Percentiles rank a stretch among this genome's conserved stretches.
phyloP scores from a whole-genome alignment of 2,329 filamentous ascomycete genomes.

The Simplicillium aogashimaense region DNA sequence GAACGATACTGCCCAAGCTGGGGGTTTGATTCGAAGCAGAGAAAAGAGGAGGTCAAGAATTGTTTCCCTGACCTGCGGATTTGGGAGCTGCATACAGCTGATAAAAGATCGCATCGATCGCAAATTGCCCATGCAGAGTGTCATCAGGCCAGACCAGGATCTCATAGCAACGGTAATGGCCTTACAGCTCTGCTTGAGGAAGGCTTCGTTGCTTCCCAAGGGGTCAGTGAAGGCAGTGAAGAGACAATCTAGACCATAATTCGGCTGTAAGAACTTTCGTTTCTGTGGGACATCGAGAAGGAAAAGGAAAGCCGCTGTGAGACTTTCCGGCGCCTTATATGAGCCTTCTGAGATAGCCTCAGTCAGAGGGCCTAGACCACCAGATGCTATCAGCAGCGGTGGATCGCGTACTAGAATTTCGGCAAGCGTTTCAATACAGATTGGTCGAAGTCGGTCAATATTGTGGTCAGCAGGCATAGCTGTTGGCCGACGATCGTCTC shows the following conservation, averaged over 20 bases:
- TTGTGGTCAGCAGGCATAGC: constrained; percentile 57
- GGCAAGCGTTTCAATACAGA: constrained; percentile 85
- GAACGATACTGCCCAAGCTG: constrained; percentile 88
- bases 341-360: constrained; percentile 83
- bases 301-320: constrained; percentile 81
- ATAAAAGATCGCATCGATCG: constrained; percentile 72
- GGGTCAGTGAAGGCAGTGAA: constrained; percentile 93
- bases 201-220: constrained; percentile 43
- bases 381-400: constrained; percentile 67
- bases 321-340: constrained; percentile 85
- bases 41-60: constrained; percentile 81
- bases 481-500: constrained; percentile 76
- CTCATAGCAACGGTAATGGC: constrained; percentile 88
- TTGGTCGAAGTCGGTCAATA: constrained; percentile 77
- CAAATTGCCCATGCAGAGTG: constrained; percentile 80
- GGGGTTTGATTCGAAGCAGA: constrained; percentile 78
- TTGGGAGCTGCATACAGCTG: constrained; percentile 50
- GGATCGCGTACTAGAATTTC: constrained; percentile 87
- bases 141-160: constrained; percentile 88
- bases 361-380: constrained; percentile 78
- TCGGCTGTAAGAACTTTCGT: constrained; percentile 73
- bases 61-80: constrained; percentile 53
- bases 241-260: constrained; percentile 78
- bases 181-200: constrained; percentile 77
- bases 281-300: constrained; percentile 76